Evolutionary conservation across 2,329 filamentous ascomycete species (phyloP).

Genomic region (Drechmeria coniospora): DNA sequence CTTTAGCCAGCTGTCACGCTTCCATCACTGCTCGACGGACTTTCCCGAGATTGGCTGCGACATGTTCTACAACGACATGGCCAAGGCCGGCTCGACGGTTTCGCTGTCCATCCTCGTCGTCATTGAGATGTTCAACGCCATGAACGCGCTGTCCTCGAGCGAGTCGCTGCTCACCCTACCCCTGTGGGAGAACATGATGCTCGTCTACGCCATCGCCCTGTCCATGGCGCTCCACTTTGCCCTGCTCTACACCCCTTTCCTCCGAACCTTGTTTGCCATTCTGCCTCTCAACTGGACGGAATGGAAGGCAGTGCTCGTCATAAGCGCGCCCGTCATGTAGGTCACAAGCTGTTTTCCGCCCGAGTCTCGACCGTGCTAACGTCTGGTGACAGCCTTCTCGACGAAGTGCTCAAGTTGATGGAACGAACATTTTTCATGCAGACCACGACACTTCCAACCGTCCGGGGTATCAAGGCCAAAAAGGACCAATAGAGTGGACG

Average conservation of each 20-base stretch:
- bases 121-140: slow-evolving; percentile 98
- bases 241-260: slow-evolving; percentile 77
- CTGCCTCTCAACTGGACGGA: slow-evolving; percentile 71
- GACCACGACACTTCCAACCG: slow-evolving; percentile 22
- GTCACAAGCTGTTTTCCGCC: no score
- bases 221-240: slow-evolving; percentile 94
- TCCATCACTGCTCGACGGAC: slow-evolving; percentile 77
- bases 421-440: slow-evolving; percentile 55
- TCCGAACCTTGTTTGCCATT: slow-evolving; percentile 83
- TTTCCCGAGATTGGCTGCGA: slow-evolving; percentile 83
- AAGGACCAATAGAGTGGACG: slow-evolving; percentile 32
- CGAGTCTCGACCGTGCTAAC: slow-evolving; percentile 14
- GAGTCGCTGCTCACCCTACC: slow-evolving; percentile 87
- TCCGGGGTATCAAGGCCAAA: slow-evolving; percentile 29
- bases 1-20: slow-evolving; percentile 79
- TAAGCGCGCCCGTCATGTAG: slow-evolving; percentile 88
- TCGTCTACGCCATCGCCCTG: slow-evolving; percentile 83
- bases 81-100: slow-evolving; percentile 82
- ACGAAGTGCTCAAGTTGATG: slow-evolving; percentile 66
- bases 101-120: slow-evolving; percentile 86
- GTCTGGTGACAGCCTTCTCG: slow-evolving; percentile 45
- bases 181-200: slow-evolving; percentile 97
- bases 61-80: slow-evolving; percentile 78
- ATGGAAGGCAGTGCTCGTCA: slow-evolving; percentile 80
- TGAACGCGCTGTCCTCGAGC: slow-evolving; percentile 92